These are phyloP conservation scores for Macaranga tanarius DNA, from an alignment of 441 rosid species.

Conservation along the genomic window DNA sequence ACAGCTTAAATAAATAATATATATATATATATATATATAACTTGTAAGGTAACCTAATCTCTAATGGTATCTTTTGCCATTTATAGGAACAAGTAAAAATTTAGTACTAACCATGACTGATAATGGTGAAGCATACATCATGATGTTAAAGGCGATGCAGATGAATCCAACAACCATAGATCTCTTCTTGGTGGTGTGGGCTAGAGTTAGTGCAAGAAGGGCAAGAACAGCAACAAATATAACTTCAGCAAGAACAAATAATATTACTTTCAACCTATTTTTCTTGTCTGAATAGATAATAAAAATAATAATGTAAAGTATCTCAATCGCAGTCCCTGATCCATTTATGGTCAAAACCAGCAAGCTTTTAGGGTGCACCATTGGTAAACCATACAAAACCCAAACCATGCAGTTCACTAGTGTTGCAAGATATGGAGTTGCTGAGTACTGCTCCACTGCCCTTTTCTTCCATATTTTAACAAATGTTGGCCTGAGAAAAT, in stretches of 20 bases:
- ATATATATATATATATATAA: not conserved
- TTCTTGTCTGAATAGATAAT: constrained; percentile 43
- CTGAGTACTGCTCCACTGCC: constrained; percentile 79
- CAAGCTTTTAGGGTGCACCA: constrained; percentile 66
- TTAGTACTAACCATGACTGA: constrained; percentile 63
- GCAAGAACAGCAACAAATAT: constrained; percentile 36
- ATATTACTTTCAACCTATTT: constrained; percentile 36
- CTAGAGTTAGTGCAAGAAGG: constrained; percentile 41
- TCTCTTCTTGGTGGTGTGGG: constrained; percentile 46
- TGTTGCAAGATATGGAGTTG: constrained; percentile 77
- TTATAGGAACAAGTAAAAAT: not conserved
- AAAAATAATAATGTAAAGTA: constrained; percentile 49
- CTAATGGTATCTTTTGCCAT: not conserved
- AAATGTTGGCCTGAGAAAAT: constrained; percentile 79
- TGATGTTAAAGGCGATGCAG: constrained; percentile 54
- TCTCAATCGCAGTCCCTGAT: constrained; percentile 55
- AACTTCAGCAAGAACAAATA: constrained; percentile 37
- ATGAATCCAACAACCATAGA: constrained; percentile 59
- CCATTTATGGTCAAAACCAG: constrained; percentile 79
- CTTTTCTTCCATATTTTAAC: constrained; percentile 55
- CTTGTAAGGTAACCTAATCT: not conserved
- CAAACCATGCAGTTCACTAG: constrained; percentile 75
- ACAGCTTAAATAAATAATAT: not conserved
- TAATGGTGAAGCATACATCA: constrained; percentile 90
- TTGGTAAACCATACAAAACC: constrained; percentile 80